Evolutionary conservation across 1,284 basidiomycete genomes (phyloP).

Genomic region (Tilletiopsis washingtonensis): DNA sequence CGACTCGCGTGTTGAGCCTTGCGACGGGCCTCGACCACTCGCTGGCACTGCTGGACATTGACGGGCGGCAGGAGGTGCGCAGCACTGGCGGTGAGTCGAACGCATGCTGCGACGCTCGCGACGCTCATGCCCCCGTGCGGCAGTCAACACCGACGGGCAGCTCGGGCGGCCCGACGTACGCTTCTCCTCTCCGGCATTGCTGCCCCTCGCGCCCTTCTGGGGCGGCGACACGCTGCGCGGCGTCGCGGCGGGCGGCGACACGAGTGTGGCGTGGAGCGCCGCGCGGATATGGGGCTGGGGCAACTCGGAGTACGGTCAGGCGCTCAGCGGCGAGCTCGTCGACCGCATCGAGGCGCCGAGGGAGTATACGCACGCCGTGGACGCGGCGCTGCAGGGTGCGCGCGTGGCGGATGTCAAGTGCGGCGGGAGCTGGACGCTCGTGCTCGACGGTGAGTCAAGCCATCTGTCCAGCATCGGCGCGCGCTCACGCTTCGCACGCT

Average conservation of each 20-base stretch:
- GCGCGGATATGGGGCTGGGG: constrained; percentile 10
- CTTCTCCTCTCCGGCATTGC: constrained; percentile 4
- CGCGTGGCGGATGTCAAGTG: constrained; percentile 3
- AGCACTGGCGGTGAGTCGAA: not conserved
- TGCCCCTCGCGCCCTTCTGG: not conserved
- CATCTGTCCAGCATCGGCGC: not conserved
- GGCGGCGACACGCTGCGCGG: not conserved
- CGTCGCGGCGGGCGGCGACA: constrained; percentile 13
- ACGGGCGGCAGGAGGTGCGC: not conserved
- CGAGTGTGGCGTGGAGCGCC: constrained; percentile 3
- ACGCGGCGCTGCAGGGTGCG: not conserved
- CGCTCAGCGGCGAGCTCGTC: not conserved
- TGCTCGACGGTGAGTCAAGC: constrained; percentile 8
- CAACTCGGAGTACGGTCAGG: constrained; percentile 11
- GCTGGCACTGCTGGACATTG: constrained; percentile 1
- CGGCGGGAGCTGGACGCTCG: constrained; percentile 4
- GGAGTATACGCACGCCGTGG: not conserved
- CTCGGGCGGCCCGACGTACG: not conserved
- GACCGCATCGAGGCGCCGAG: constrained; percentile 4
- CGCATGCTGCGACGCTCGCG: not conserved
- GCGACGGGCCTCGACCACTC: constrained; percentile 9
- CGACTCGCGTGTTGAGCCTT: too few relatives aligned
- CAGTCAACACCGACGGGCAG: constrained; percentile 11
- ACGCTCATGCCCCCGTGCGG: not conserved
- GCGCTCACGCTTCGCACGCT: not conserved